These are phyloP conservation scores for Macrolepiota albuminosa DNA, from an alignment of 768 basidiomycete species.

Conservation along the genomic window DNA sequence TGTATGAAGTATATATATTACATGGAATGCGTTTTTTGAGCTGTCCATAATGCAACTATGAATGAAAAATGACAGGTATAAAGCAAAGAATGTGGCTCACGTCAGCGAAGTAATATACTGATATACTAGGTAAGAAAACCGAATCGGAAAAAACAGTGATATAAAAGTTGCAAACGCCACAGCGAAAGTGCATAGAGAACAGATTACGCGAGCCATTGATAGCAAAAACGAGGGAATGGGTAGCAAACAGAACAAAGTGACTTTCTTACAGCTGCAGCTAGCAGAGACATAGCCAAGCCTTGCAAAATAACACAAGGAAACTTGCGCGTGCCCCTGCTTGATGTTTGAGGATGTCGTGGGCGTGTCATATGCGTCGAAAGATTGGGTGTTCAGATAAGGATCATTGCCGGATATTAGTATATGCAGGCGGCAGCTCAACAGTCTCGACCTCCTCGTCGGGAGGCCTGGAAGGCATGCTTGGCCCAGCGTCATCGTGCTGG, in stretches of 20 bases:
- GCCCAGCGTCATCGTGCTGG: conserved; percentile 83
- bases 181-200: not conserved
- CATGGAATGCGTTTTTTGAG: not conserved
- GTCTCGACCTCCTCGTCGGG: conserved; percentile 53
- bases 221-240: not conserved
- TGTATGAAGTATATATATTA: not conserved
- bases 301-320: not conserved
- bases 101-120: not conserved
- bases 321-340: not conserved
- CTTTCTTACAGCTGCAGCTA: not conserved
- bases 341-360: not conserved
- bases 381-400: not conserved
- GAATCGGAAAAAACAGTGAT: not conserved
- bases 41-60: conserved; percentile 1
- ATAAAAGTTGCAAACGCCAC: not conserved
- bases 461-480: conserved; percentile 28
- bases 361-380: not conserved
- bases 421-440: conserved; percentile 80
- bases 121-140: not conserved
- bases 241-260: not conserved
- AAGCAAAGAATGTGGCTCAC: not conserved
- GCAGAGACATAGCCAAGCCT: not conserved
- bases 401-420: conserved; percentile 54
- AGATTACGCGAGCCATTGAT: not conserved
- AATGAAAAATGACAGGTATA: not conserved